A percentile compares a stretch with the other conserved stretches of the same genome.
These are phyloP conservation scores for Nigrospora osmanthi DNA, from an alignment of 2,329 filamentous ascomycete species.

Conservation along the genomic window DNA sequence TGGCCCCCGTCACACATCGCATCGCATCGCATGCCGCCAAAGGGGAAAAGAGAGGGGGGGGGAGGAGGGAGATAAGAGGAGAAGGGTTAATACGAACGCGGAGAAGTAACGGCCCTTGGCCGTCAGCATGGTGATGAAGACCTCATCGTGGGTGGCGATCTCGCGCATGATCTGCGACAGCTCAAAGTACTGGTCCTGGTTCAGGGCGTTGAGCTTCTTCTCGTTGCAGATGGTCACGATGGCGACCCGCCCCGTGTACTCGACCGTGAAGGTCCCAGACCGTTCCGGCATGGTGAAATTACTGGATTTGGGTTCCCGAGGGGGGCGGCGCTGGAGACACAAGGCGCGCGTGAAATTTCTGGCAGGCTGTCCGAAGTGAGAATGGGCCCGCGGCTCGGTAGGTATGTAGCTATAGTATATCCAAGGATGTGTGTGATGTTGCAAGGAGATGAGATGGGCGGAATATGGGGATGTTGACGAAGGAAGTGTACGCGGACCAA, in stretches of 20 bases:
- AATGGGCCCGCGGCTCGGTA: no score
- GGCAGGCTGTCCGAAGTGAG: no score
- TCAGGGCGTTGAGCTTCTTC: constrained; percentile 81
- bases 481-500: no score
- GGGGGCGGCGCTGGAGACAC: no score
- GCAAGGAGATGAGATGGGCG: no score
- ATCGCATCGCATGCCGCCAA: not conserved
- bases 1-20: no score
- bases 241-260: constrained; percentile 63
- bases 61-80: not conserved
- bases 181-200: constrained; percentile 65
- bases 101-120: constrained; percentile 83
- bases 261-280: constrained; percentile 38
- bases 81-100: constrained; percentile 52
- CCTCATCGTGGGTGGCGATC: constrained; percentile 69
- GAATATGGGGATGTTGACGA: no score
- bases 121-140: constrained; percentile 77
- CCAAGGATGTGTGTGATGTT: no score
- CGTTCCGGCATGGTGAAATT: constrained; percentile 26
- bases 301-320: not conserved
- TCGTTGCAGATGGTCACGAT: constrained; percentile 81
- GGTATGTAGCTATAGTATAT: no score
- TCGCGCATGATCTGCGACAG: constrained; percentile 68
- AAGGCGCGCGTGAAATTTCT: not conserved
- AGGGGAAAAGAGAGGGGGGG: constrained; percentile 1